Evolutionary conservation across 805 yeast genomes (phyloP).

Genomic region (Yarrowia bubula): DNA sequence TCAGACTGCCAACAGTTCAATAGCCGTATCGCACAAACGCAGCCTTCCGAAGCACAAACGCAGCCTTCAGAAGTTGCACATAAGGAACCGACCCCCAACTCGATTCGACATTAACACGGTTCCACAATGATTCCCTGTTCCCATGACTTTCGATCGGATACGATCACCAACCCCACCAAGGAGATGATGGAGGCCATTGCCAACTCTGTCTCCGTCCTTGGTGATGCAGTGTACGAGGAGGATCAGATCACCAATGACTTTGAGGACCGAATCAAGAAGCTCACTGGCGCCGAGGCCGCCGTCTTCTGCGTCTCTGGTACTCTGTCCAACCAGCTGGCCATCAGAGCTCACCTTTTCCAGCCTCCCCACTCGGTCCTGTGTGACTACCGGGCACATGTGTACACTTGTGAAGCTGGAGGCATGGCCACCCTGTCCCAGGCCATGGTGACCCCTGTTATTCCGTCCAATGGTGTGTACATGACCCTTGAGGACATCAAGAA

Average conservation of each 20-base stretch:
- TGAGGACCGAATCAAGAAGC: conserved; percentile 59
- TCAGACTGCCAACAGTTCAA: too few species aligned
- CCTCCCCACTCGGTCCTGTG: conserved; percentile 87
- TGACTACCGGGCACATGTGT: conserved; percentile 84
- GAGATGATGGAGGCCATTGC: conserved; percentile 64
- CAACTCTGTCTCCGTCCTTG: conserved; percentile 47
- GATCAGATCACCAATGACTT: conserved; percentile 67
- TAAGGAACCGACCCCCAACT: too few species aligned
- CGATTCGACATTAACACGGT: too few species aligned
- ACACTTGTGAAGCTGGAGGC: conserved; percentile 85
- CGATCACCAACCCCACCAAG: conserved; percentile 83
- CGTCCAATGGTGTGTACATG: conserved; percentile 70
- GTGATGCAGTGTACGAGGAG: conserved; percentile 88
- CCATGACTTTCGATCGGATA: conserved; percentile 52
- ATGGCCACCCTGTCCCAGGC: conserved; percentile 86
- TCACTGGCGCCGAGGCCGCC: conserved; percentile 80
- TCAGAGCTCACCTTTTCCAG: conserved; percentile 69
- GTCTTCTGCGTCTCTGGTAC: conserved; percentile 87
- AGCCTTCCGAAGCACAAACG: too few species aligned
- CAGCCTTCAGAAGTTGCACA: too few species aligned
- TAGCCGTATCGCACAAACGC: too few species aligned
- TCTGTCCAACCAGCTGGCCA: conserved; percentile 80
- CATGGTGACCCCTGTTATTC: conserved; percentile 80
- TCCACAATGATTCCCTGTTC: not conserved
- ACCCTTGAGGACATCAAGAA: conserved; percentile 75